These are phyloP conservation scores for Leccinum boreale DNA, from an alignment of 768 basidiomycete species.

Conservation along the genomic window DNA sequence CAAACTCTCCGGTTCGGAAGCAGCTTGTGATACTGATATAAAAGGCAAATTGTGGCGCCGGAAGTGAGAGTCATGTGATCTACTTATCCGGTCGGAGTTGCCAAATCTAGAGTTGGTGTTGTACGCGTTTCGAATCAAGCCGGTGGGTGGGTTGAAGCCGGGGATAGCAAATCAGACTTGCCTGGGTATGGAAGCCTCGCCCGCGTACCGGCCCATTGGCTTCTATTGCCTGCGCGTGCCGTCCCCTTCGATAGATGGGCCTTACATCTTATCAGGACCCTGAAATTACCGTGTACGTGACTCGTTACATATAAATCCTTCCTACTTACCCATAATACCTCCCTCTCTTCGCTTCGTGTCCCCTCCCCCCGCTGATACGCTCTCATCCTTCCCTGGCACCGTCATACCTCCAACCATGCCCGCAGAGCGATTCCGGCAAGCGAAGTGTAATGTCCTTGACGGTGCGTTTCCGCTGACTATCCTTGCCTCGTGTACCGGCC, in stretches of 20 bases:
- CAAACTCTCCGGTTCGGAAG: conserved; percentile 18
- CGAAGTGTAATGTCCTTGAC: conserved; percentile 33
- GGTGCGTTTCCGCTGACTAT: conserved; percentile 27
- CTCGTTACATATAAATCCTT: conserved; percentile 30
- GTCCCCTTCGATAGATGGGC: conserved; percentile 25
- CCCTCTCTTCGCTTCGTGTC: conserved; percentile 24
- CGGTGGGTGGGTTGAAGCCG: neutral
- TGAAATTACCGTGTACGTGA: conserved; percentile 36
- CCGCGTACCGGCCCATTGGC: conserved; percentile 15
- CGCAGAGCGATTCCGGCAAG: conserved; percentile 40
- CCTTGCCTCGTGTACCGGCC: conserved; percentile 3
- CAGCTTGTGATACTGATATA: conserved; percentile 5
- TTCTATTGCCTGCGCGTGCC: conserved; percentile 33
- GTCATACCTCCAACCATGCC: conserved; percentile 42
- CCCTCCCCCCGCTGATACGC: conserved; percentile 20
- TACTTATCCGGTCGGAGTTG: conserved; percentile 11
- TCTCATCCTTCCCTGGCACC: conserved; percentile 10
- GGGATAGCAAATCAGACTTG: conserved; percentile 5
- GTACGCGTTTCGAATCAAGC: conserved; percentile 12
- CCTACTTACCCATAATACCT: conserved; percentile 8
- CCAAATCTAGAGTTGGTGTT: conserved; percentile 14
- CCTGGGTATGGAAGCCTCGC: conserved; percentile 26
- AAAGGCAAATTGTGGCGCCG: conserved; percentile 11
- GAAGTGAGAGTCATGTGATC: conserved; percentile 15
- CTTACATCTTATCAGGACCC: conserved; percentile 31